Evolutionary conservation across 257 asterid genomes (phyloP).

Genomic region (Schizonepeta tenuifolia): DNA sequence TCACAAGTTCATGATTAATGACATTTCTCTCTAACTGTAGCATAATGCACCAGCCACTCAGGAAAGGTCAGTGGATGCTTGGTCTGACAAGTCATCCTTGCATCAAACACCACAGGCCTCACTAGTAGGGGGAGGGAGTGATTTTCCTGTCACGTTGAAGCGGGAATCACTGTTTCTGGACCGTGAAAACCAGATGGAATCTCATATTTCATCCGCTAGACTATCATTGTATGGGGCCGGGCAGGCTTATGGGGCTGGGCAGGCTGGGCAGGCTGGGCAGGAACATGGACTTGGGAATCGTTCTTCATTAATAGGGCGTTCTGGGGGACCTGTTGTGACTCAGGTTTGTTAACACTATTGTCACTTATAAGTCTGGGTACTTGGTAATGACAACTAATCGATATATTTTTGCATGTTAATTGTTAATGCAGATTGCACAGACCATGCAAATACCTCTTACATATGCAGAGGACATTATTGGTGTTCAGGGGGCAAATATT

Average conservation of each 20-base stretch:
- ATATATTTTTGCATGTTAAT: conserved; percentile 20
- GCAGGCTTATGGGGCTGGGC: too few species aligned
- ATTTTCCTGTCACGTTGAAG: conserved; percentile 56
- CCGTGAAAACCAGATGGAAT: conserved; percentile 58
- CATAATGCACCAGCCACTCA: conserved; percentile 53
- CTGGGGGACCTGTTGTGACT: conserved; percentile 75
- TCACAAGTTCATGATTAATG: neutral
- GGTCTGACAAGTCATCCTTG: conserved; percentile 59
- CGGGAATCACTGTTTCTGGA: conserved; percentile 62
- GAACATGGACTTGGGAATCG: conserved; percentile 64
- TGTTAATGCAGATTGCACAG: conserved; percentile 61
- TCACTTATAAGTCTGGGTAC: neutral
- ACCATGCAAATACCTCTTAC: conserved; percentile 83
- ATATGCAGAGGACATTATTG: conserved; percentile 90
- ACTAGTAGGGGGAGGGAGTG: conserved; percentile 37
- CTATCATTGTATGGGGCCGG: conserved; percentile 49
- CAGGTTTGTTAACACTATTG: conserved; percentile 57
- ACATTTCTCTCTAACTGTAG: conserved; percentile 43
- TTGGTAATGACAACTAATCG: neutral
- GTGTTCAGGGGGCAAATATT: conserved; percentile 74
- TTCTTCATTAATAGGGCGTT: conserved; percentile 52
- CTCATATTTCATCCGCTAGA: conserved; percentile 50
- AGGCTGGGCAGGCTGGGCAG: conserved; percentile 44
- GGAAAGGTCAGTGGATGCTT: conserved; percentile 64
- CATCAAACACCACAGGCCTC: conserved; percentile 51